Base-by-base conservation (phyloP, 139 green algal species). In the Zygnema cylindricum region DNA sequence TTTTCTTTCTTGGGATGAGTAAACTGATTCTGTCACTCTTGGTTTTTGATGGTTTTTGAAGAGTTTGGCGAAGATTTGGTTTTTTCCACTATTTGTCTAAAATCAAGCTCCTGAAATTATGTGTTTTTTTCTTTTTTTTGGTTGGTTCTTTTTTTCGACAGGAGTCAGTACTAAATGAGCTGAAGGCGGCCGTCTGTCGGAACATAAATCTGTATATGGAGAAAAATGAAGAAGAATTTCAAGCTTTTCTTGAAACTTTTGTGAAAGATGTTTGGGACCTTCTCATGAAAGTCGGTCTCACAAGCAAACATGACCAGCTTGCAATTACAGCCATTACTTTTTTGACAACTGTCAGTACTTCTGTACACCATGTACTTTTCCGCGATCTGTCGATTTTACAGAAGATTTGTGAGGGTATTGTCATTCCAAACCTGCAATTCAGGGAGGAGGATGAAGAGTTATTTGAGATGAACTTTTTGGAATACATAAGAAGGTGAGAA, bases 221-320 rank as follows among this genome's bases (percentile, higher is more conserved):
- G 90, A 95, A 95, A 86, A 96, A 98, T 73, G 97, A 99, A 93
- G 97, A 99, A 90, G 98, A 99, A 76, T 98, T 99, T 92, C 90
- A 93, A 40, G 92, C 93, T 76, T 98, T 95, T 93, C 93, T 98
- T 82, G 79, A 89, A 30, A 92, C 82, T 7, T 95, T 95, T 69
- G 92, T 92, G 0, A 69, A 93, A 42, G 95, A 95, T 38, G 95
- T 99, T 30, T 99, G 97, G 97, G 93, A 90, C 63, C 93, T 98
- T 88, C 93, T 99, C 2, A 87, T 96, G 69, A 94, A 92, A 63
- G 94, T 98, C n/a, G 33, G 40, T 0, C 85, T 89, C 7, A 40
- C 75, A 0, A 30, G 76, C 3, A 69, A 86, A 30, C 94, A 98
- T 93, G 97, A 99, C 93, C 94, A 95, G 71, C 92, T 99, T 69